Base-by-base conservation (phyloP, 2,329 filamentous ascomycete species). In the Ceratocystis cacaofunesta region DNA sequence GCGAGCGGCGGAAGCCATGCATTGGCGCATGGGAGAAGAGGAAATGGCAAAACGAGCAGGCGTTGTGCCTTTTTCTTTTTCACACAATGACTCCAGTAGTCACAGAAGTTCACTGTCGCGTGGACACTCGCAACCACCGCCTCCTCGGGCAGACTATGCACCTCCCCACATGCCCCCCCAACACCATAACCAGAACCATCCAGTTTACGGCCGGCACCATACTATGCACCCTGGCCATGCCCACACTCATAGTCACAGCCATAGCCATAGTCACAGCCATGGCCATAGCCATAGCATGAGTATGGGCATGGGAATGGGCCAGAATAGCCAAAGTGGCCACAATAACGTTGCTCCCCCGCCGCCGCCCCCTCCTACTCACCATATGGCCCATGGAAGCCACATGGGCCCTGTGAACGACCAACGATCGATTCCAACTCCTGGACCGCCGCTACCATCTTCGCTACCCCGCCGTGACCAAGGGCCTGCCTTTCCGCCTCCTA, bases 1-100 rank as follows among this genome's bases (percentile, higher is more conserved):
- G 92, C 84, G 94, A 72, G 91, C 94, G 19, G 92, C 90, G 61
- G 92, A 99, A 76, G 92, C 90, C 3, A 96, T 96, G 92, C 94
- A 97, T 76, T 99, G 94, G 92, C 89, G 95, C 72, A 80, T 99
- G 65, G 92, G 92, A 68, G 90, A 96, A 74, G 80, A 86, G 70
- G 94, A 97, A 71, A 97, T 99, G 90, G 92, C 92, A 61, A 84
- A 88, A 68, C 87, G 92, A 67, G 92, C 92, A 52, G 94, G 94
- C 57, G 90, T 94, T 46, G 86, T 89, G 6, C 90, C 92, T 1
- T 96, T 96, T 75, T 85, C 86, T 2, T 78, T 90, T 36, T 84
- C 85, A 63, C 78, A 81, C 69, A 80, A 82, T 30, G 65, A 67
- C 46, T 73, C 71, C 58, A 68, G 69, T 12, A 68, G 69, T 44